phyloP scores from a whole-genome alignment of 495 filamentous ascomycete genomes.

The Trichodelitschia bisporula region DNA sequence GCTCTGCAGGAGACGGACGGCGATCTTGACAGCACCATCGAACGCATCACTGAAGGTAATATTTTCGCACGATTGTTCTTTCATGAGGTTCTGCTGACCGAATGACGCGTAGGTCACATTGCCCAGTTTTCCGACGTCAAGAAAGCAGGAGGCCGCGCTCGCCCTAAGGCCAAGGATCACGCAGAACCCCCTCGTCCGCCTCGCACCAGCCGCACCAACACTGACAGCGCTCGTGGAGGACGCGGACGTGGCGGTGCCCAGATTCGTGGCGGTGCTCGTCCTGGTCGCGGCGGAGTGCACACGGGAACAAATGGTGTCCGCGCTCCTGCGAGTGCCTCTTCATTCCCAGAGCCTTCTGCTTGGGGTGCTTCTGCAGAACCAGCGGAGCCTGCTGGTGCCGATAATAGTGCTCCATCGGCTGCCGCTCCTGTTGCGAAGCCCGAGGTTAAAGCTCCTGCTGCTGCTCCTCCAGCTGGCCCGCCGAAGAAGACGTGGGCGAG shows the following conservation, averaged over 20 bases:
- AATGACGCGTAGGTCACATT: constrained; percentile 50
- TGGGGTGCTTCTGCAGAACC: constrained; percentile 13
- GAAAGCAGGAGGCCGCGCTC: constrained; percentile 56
- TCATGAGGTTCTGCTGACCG: no score
- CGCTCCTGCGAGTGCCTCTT: constrained; percentile 8
- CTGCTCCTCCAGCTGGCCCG: constrained; percentile 19
- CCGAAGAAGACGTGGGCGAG: constrained; percentile 40
- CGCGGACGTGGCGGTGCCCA: constrained; percentile 52
- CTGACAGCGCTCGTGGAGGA: constrained; percentile 36
- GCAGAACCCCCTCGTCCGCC: no score
- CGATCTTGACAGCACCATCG: constrained; percentile 60
- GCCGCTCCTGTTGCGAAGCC: constrained; percentile 7
- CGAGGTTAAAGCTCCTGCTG: constrained; percentile 12
- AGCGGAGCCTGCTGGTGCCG: not conserved
- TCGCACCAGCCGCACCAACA: constrained; percentile 31
- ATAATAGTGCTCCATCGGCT: constrained; percentile 8
- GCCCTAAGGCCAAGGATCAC: constrained; percentile 61
- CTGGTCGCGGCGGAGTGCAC: constrained; percentile 37
- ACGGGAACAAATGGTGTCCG: constrained; percentile 24
- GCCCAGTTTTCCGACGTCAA: constrained; percentile 91
- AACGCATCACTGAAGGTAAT: constrained; percentile 80
- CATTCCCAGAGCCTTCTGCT: constrained; percentile 14
- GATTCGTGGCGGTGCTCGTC: constrained; percentile 38
- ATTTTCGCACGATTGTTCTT: constrained; percentile 7
- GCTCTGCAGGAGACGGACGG: constrained; percentile 81